Evolutionary conservation across 1,284 basidiomycete genomes (phyloP).

Genomic region (Mycena citricolor): DNA sequence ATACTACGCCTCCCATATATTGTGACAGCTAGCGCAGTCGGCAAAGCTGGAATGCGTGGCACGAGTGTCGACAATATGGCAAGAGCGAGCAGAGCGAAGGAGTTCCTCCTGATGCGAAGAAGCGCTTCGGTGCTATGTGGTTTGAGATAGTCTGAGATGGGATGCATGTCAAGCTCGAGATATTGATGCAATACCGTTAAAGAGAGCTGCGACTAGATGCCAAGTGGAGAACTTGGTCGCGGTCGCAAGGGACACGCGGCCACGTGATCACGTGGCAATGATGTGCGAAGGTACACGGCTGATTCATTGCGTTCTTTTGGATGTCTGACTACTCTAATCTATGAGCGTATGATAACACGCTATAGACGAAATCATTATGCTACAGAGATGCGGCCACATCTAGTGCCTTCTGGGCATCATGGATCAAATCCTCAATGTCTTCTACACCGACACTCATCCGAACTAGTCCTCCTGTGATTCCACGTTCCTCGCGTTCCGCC

Average conservation of each 20-base stretch:
- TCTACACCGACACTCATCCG: slow-evolving; percentile 88
- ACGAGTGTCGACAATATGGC: slow-evolving; percentile 51
- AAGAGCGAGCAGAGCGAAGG: slow-evolving; percentile 43
- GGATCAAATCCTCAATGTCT: slow-evolving; percentile 79
- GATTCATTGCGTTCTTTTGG: too few relatives aligned
- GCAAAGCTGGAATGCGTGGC: slow-evolving; percentile 47
- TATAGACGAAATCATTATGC: too few relatives aligned
- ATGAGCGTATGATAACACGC: too few relatives aligned
- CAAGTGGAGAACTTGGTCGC: too few relatives aligned
- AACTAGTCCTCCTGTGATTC: slow-evolving; percentile 82
- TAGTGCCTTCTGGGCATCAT: slow-evolving; percentile 73
- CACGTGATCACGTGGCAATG: too few relatives aligned
- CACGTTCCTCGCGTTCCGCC: slow-evolving; percentile 67
- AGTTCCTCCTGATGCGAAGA: slow-evolving; percentile 52
- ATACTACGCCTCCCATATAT: slow-evolving; percentile 27
- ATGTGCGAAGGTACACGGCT: too few relatives aligned
- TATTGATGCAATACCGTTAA: too few relatives aligned
- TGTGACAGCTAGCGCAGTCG: slow-evolving; percentile 32
- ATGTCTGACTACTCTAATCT: too few relatives aligned
- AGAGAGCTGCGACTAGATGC: too few relatives aligned
- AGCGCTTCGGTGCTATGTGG: slow-evolving; percentile 56
- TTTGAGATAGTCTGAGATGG: slow-evolving; percentile 44
- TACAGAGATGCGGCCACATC: slow-evolving; percentile 40
- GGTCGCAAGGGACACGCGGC: too few relatives aligned
- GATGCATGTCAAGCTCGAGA: too few relatives aligned